These are phyloP conservation scores for Huntiella abstrusa DNA, from an alignment of 2,329 filamentous ascomycete species.

Conservation along the genomic window DNA sequence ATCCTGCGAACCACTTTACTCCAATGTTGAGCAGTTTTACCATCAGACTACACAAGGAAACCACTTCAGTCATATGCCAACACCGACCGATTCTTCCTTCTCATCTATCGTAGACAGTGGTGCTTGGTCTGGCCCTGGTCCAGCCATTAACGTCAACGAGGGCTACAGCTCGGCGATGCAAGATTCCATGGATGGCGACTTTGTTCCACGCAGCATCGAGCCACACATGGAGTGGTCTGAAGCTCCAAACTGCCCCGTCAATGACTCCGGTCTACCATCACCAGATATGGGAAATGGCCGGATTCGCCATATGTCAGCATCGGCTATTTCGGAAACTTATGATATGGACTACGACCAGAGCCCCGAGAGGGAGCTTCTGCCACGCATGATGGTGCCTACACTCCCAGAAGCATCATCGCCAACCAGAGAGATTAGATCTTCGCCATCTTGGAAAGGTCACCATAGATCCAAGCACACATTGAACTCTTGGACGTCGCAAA, in stretches of 20 bases:
- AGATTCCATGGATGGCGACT: slow-evolving; percentile 18
- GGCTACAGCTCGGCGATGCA: not conserved
- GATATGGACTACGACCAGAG: slow-evolving; percentile 11
- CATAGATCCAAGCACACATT: slow-evolving; percentile 39
- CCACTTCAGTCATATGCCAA: slow-evolving; percentile 32
- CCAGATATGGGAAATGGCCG: slow-evolving; percentile 19
- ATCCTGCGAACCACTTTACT: slow-evolving; percentile 22
- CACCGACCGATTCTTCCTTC: slow-evolving; percentile 40
- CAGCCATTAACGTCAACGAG: slow-evolving; percentile 12
- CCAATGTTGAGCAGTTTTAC: slow-evolving; percentile 13
- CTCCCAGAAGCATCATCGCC: slow-evolving; percentile 22
- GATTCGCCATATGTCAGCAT: slow-evolving; percentile 17
- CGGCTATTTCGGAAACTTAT: slow-evolving; percentile 15
- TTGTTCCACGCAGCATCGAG: slow-evolving; percentile 30
- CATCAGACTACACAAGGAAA: slow-evolving; percentile 1
- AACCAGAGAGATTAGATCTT: slow-evolving; percentile 13
- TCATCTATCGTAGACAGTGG: slow-evolving; percentile 27
- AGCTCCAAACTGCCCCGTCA: slow-evolving; percentile 23
- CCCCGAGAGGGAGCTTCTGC: slow-evolving; percentile 6
- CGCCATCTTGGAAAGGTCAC: slow-evolving; percentile 34
- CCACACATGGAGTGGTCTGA: slow-evolving; percentile 30
- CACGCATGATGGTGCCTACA: slow-evolving; percentile 9
- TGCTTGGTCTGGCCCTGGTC: slow-evolving; percentile 25
- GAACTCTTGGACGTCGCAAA: slow-evolving; percentile 40
- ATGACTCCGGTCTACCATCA: slow-evolving; percentile 17